A percentile compares a stretch with the other conserved stretches of the same genome.
Conservation (phyloP, 2,329 filamentous ascomycete species). For the Cercospora zeina region DNA sequence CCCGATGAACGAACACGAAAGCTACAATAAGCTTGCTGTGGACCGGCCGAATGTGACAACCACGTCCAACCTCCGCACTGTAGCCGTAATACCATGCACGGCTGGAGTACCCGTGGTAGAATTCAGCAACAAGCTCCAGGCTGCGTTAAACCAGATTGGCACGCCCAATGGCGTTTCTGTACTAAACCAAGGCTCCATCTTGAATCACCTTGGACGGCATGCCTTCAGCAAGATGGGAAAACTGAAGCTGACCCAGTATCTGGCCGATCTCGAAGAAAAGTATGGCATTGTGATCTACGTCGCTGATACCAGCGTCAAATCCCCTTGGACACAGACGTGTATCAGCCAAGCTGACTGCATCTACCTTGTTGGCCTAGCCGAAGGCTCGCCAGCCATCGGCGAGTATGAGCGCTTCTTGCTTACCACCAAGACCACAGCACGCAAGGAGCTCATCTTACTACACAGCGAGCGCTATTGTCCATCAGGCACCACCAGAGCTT, state of each 20-base stretch:
- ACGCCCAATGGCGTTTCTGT: conserved; percentile 86
- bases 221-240: conserved; percentile 98
- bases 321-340: conserved; percentile 97
- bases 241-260: conserved; percentile 89
- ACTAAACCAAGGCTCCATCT: conserved; percentile 86
- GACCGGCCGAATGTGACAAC: conserved; percentile 71
- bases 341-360: conserved; percentile 97
- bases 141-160: conserved; percentile 84
- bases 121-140: conserved; percentile 85
- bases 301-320: conserved; percentile 94
- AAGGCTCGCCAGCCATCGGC: conserved; percentile 84
- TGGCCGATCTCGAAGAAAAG: conserved; percentile 95
- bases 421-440: conserved; percentile 93
- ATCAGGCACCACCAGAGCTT: conserved; percentile 80
- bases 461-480: conserved; percentile 86
- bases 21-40: conserved; percentile 45
- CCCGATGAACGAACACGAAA: conserved; percentile 60
- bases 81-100: conserved; percentile 87
- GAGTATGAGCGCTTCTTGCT: conserved; percentile 96
- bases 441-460: conserved; percentile 86
- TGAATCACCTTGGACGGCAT: conserved; percentile 92
- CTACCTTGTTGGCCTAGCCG: conserved; percentile 84
- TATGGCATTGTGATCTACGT: conserved; percentile 95
- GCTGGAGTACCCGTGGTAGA: conserved; percentile 91
- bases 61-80: conserved; percentile 86